These are phyloP conservation scores for Metschnikowia aberdeeniae DNA, from an alignment of 805 yeast species.

Conservation along the genomic window DNA sequence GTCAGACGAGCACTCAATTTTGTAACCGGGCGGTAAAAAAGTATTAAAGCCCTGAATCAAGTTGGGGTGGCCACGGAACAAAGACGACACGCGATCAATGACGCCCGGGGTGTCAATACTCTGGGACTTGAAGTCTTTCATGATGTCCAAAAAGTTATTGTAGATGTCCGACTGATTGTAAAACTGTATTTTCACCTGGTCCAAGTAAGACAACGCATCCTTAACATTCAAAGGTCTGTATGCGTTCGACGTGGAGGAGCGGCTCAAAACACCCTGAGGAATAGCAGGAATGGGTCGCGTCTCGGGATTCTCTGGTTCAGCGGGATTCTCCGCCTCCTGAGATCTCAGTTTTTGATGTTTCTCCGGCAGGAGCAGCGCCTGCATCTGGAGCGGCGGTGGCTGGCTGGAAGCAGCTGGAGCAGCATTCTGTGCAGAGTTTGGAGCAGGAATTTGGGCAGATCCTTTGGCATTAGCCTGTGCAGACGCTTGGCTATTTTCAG, in stretches of 20 bases:
- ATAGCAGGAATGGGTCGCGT: constrained; percentile 13
- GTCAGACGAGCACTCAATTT: constrained; percentile 85
- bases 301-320: constrained; percentile 24
- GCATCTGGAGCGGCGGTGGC: constrained; percentile 18
- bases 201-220: constrained; percentile 92
- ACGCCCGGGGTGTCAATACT: constrained; percentile 98
- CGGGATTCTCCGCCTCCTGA: constrained; percentile 1
- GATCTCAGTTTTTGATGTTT: background rate
- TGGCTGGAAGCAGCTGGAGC: constrained; percentile 9
- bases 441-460: constrained; percentile 14
- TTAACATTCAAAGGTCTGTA: constrained; percentile 88
- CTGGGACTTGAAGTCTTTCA: constrained; percentile 98
- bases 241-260: constrained; percentile 38
- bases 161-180: constrained; percentile 91
- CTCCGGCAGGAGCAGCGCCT: constrained; percentile 10
- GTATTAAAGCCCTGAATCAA: constrained; percentile 97
- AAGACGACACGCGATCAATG: constrained; percentile 85
- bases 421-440: constrained; percentile 9
- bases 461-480: constrained; percentile 11
- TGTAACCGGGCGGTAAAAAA: constrained; percentile 93
- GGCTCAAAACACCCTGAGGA: constrained; percentile 32
- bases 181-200: constrained; percentile 92
- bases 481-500: constrained; percentile 22
- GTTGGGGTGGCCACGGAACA: constrained; percentile 90
- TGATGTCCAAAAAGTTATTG: constrained; percentile 91